phyloP scores from a whole-genome alignment of 129 eudicot species.

The Arctium minus region DNA sequence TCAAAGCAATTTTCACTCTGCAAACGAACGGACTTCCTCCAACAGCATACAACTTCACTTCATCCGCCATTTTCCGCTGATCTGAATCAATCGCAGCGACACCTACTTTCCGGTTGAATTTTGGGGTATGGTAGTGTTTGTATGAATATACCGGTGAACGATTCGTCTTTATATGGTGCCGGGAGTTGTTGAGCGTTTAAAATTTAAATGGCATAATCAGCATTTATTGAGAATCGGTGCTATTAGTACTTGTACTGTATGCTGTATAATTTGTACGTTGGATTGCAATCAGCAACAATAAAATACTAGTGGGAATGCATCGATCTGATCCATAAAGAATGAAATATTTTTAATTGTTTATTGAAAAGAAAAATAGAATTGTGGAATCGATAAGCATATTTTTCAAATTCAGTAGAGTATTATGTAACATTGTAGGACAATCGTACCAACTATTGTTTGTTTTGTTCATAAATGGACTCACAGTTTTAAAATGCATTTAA shows the following conservation, averaged over 20 bases:
- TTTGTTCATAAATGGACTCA: no score
- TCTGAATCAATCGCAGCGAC: neutral
- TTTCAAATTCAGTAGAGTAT: no score
- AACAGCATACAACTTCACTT: constrained; percentile 17
- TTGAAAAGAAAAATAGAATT: neutral
- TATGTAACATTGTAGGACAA: no score
- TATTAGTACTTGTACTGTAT: neutral
- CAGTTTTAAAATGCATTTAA: no score
- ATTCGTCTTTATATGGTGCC: neutral
- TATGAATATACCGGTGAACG: neutral
- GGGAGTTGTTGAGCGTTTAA: neutral
- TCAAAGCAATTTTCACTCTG: constrained; percentile 31
- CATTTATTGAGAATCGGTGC: neutral
- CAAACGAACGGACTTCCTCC: constrained; percentile 16
- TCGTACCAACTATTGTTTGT: no score
- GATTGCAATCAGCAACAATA: neutral
- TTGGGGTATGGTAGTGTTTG: neutral
- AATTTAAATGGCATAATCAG: neutral
- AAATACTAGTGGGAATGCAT: neutral
- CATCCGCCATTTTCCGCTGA: neutral
- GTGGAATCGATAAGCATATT: no score
- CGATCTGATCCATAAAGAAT: neutral
- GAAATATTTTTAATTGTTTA: no score
- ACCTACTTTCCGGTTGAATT: neutral
- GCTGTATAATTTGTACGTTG: neutral